Conservation (phyloP, 2,329 filamentous ascomycete species). For the Basipetospora chlamydospora region DNA sequence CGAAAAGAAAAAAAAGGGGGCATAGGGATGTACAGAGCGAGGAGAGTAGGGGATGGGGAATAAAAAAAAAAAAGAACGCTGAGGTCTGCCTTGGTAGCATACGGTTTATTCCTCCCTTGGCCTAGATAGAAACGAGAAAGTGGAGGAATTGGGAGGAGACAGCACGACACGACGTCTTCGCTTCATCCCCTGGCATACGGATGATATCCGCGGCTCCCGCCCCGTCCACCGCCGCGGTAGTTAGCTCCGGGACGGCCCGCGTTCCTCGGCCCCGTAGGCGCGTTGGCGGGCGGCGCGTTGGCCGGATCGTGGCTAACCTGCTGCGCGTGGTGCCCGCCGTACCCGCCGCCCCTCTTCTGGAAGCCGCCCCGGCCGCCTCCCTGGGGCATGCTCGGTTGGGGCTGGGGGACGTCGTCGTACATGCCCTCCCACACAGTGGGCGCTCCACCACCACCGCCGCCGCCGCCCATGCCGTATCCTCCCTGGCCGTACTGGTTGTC, state of each 20-base stretch:
- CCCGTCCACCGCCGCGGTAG: conserved; percentile 79
- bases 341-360: conserved; percentile 17
- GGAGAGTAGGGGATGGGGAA: no score
- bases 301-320: conserved; percentile 26
- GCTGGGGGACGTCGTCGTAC: conserved; percentile 91
- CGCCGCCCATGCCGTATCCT: conserved; percentile 19
- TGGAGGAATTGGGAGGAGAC: no score
- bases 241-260: conserved; percentile 82
- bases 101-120: no score
- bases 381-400: conserved; percentile 25
- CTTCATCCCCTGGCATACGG: conserved; percentile 50
- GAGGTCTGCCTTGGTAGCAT: no score
- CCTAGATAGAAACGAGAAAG: no score
- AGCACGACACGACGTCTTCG: no score
- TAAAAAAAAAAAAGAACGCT: no score
- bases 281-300: conserved; percentile 38
- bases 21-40: no score
- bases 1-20: no score
- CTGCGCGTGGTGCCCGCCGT: conserved; percentile 27
- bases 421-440: conserved; percentile 94
- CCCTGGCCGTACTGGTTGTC: conserved; percentile 16
- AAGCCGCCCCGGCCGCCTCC: conserved; percentile 26
- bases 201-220: conserved; percentile 62
- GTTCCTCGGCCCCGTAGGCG: conserved; percentile 92
- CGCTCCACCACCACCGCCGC: conserved; percentile 37